A percentile compares a stretch with the other conserved stretches of the same genome.
phyloP scores from a whole-genome alignment of 2,329 filamentous ascomycete genomes.

The Pseudogymnoascus destructans region DNA sequence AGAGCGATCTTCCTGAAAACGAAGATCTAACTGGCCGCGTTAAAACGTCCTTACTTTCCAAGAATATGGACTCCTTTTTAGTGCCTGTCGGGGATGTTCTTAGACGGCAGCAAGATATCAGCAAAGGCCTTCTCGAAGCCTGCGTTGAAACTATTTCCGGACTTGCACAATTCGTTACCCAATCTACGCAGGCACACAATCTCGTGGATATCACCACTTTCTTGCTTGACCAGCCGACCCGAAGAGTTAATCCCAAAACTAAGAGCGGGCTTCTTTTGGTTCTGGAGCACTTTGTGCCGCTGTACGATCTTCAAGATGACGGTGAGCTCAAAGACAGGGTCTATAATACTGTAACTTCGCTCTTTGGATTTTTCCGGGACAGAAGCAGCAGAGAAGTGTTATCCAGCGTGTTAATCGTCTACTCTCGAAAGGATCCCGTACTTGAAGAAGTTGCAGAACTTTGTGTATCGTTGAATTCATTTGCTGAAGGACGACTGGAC shows the following conservation, averaged over 20 bases:
- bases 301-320: constrained; percentile 45
- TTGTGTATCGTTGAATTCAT: constrained; percentile 72
- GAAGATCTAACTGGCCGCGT: constrained; percentile 34
- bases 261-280: constrained; percentile 73
- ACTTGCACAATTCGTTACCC: constrained; percentile 56
- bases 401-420: constrained; percentile 57
- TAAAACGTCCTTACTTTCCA: constrained; percentile 40
- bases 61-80: constrained; percentile 47
- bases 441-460: constrained; percentile 52
- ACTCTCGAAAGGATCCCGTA: constrained; percentile 50
- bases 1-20: constrained; percentile 39
- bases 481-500: constrained; percentile 57
- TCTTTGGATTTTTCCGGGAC: constrained; percentile 88
- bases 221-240: constrained; percentile 72
- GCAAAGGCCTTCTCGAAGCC: constrained; percentile 64
- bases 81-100: constrained; percentile 57
- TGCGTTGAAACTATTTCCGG: constrained; percentile 70
- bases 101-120: constrained; percentile 39
- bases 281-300: constrained; percentile 64
- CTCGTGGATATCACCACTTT: constrained; percentile 70
- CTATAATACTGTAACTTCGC: constrained; percentile 60
- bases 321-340: constrained; percentile 47
- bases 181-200: constrained; percentile 56
- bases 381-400: constrained; percentile 60
- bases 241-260: constrained; percentile 66